Conservation (phyloP, 73 alveolate genomes). For the Symbiodinium pilosum region DNA sequence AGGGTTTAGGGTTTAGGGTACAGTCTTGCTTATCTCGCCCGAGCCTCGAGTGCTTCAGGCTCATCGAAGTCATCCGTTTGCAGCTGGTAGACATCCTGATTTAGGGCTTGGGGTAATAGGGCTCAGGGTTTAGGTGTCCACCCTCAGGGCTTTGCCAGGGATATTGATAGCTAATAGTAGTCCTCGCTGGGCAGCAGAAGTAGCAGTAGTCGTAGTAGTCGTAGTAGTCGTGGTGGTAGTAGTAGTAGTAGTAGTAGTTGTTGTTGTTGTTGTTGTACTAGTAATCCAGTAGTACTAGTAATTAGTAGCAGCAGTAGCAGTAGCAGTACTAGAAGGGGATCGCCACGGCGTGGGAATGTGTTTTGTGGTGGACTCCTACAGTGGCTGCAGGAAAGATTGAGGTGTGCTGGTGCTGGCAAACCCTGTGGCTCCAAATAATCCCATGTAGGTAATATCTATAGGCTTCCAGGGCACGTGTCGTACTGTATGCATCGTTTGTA, state of each 20-base stretch:
- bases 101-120: neutral
- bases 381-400: too few relatives aligned
- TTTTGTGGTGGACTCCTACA: too few relatives aligned
- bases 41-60: slow-evolving; percentile 61
- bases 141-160: neutral
- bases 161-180: neutral
- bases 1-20: too few relatives aligned
- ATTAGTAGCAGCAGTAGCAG: neutral
- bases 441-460: too few relatives aligned
- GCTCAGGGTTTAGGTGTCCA: neutral
- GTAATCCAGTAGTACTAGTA: neutral
- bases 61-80: slow-evolving; percentile 86
- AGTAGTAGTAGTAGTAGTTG: neutral
- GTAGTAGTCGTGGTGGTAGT: neutral
- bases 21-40: too few relatives aligned
- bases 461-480: too few relatives aligned
- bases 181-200: neutral
- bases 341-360: neutral
- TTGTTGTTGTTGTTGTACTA: neutral
- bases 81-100: slow-evolving; percentile 41
- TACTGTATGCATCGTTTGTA: too few relatives aligned
- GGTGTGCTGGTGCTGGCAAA: too few relatives aligned
- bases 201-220: neutral
- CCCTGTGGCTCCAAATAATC: too few relatives aligned
- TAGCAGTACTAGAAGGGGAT: neutral